A percentile compares a stretch with the other conserved stretches of the same genome.
phyloP scores from a whole-genome alignment of 257 asterid genomes.

The Solanum pinnatisectum region DNA sequence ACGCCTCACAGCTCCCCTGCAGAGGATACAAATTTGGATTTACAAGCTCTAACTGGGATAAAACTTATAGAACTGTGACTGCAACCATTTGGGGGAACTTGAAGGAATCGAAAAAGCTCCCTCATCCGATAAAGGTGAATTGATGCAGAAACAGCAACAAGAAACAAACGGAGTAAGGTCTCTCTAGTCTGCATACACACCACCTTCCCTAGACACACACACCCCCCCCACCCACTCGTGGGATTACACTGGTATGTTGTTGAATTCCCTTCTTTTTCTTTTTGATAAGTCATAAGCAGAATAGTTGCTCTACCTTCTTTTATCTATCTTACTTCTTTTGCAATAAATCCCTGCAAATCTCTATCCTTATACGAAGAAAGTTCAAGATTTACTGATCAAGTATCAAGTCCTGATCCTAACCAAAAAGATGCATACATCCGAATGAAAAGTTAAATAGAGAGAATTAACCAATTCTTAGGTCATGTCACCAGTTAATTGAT shows the following conservation, averaged over 20 bases:
- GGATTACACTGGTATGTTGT: neutral
- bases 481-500: neutral
- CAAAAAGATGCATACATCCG: neutral
- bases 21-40: neutral
- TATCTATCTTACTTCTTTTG: too few relatives aligned
- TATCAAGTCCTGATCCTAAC: neutral
- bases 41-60: neutral
- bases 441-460: neutral
- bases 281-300: neutral
- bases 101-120: neutral
- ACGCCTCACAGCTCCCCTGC: conserved; percentile 87
- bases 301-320: neutral
- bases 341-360: neutral
- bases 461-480: neutral
- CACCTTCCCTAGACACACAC: neutral
- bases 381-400: neutral
- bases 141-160: neutral
- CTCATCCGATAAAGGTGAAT: neutral
- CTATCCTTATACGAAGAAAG: neutral
- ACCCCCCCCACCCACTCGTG: neutral
- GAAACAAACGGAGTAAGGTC: neutral
- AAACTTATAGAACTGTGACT: neutral
- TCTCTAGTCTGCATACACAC: neutral
- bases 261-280: neutral
- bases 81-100: neutral